Evolutionary conservation across 192 early-diverging fungal genomes (phyloP).

Genomic region (Linnemannia exigua): DNA sequence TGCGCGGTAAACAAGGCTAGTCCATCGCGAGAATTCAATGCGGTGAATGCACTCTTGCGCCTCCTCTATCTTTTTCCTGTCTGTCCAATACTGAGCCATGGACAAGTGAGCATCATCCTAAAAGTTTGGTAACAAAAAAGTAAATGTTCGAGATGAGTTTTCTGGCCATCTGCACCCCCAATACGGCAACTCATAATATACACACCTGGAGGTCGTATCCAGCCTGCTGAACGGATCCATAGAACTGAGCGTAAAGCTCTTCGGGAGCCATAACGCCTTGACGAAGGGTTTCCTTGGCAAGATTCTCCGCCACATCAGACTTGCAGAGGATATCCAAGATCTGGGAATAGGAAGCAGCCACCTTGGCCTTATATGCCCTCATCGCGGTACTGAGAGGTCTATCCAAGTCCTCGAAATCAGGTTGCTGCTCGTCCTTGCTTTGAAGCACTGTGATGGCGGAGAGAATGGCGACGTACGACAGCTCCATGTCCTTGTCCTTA

Average conservation of each 20-base stretch:
- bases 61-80: constrained; percentile 33
- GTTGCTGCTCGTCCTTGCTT: constrained; percentile 20
- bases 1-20: constrained; percentile 20
- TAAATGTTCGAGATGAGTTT: background rate
- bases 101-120: constrained; percentile 38
- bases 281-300: constrained; percentile 31
- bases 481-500: constrained; percentile 44
- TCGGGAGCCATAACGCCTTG: constrained; percentile 48
- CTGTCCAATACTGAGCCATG: constrained; percentile 40
- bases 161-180: background rate
- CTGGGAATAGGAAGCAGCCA: constrained; percentile 23
- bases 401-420: constrained; percentile 4
- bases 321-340: constrained; percentile 45
- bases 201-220: constrained; percentile 41
- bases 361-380: background rate
- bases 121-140: constrained; percentile 4
- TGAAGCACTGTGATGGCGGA: constrained; percentile 48
- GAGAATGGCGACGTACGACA: constrained; percentile 48
- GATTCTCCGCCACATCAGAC: constrained; percentile 1
- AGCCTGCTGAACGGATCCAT: constrained; percentile 36
- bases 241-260: constrained; percentile 40
- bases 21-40: constrained; percentile 21
- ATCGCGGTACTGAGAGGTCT: background rate
- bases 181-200: background rate
- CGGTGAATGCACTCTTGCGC: constrained; percentile 36